A percentile compares a stretch with the other conserved stretches of the same genome.
Conservation (phyloP, 257 asterid genomes). For the Solanum medicagineum region DNA sequence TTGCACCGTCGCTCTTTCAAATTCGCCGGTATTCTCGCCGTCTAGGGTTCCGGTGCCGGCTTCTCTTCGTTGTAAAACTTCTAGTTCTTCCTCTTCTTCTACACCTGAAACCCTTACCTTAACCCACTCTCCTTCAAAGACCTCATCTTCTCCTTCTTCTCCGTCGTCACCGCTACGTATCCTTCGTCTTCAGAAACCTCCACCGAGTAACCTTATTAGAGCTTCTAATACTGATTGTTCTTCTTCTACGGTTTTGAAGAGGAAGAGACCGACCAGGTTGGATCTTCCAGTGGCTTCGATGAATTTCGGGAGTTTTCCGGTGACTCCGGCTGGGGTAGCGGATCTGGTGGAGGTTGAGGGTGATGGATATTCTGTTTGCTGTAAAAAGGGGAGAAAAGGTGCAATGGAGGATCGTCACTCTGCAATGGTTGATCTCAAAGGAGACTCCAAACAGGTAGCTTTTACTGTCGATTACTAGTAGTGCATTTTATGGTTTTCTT, state of each 20-base stretch:
- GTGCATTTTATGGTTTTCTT: background rate
- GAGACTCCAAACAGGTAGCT: slow-evolving; percentile 46
- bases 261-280: slow-evolving; percentile 53
- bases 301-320: slow-evolving; percentile 10
- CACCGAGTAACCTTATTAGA: slow-evolving; percentile 37
- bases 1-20: slow-evolving; percentile 43
- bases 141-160: slow-evolving; percentile 26
- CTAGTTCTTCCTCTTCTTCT: slow-evolving; percentile 11
- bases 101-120: slow-evolving; percentile 6
- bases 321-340: slow-evolving; percentile 8
- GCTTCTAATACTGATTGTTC: slow-evolving; percentile 15
- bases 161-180: slow-evolving; percentile 47
- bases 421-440: slow-evolving; percentile 36
- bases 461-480: background rate
- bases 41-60: slow-evolving; percentile 12
- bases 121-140: background rate
- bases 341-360: slow-evolving; percentile 50
- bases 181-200: slow-evolving; percentile 40
- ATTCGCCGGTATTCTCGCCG: slow-evolving; percentile 51
- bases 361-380: slow-evolving; percentile 65
- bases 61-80: background rate
- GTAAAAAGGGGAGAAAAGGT: slow-evolving; percentile 76
- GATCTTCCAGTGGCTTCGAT: slow-evolving; percentile 26
- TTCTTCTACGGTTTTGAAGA: slow-evolving; percentile 27
- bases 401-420: slow-evolving; percentile 81